Evolutionary conservation across 2,329 filamentous ascomycete species (phyloP).

Genomic region (Cercospora beticola): DNA sequence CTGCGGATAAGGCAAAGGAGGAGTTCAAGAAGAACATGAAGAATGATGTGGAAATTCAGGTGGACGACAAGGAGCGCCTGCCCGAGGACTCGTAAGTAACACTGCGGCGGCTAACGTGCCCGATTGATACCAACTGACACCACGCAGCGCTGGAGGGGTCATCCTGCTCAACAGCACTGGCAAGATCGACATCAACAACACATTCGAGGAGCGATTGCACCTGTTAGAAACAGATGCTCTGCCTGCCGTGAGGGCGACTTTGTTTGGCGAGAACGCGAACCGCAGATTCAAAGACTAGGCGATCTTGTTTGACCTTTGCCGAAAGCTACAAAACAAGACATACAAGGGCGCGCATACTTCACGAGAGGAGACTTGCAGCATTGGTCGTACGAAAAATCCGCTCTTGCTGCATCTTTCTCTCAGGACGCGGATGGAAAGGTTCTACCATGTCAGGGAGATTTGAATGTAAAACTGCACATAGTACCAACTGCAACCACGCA

Average conservation of each 20-base stretch:
- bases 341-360: not conserved
- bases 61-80: slow-evolving; percentile 78
- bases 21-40: slow-evolving; percentile 77
- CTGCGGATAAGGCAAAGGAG: slow-evolving; percentile 70
- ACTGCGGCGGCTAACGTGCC: slow-evolving; percentile 4
- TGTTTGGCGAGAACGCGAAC: slow-evolving; percentile 95
- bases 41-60: slow-evolving; percentile 65
- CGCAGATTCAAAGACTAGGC: slow-evolving; percentile 87
- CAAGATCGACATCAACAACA: slow-evolving; percentile 99
- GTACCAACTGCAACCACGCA: not conserved
- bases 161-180: slow-evolving; percentile 76
- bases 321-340: not conserved
- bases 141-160: slow-evolving; percentile 75
- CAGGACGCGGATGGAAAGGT: not conserved
- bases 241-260: slow-evolving; percentile 76
- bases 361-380: not conserved
- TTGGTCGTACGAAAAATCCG: not conserved
- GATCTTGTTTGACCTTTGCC: not conserved
- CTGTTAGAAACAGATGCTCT: slow-evolving; percentile 82
- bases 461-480: not conserved
- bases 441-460: not conserved
- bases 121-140: slow-evolving; percentile 19
- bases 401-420: not conserved
- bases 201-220: slow-evolving; percentile 84
- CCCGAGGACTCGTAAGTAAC: slow-evolving; percentile 76